phyloP scores from a whole-genome alignment of 2,329 filamentous ascomycete species.

The Ophiostoma novo-ulmi region DNA sequence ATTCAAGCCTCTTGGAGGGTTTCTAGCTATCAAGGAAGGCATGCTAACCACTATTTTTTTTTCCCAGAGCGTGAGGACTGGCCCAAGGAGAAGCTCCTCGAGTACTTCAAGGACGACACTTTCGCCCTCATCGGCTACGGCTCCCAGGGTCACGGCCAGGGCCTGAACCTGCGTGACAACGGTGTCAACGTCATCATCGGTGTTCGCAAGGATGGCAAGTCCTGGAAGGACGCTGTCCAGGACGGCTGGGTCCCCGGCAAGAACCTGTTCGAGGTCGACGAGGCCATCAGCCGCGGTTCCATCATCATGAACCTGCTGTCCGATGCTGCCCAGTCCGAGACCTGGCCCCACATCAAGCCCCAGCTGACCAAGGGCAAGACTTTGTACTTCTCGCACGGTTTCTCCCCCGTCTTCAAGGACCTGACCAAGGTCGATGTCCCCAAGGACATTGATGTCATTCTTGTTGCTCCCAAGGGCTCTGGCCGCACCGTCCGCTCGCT shows the following conservation, averaged over 20 bases:
- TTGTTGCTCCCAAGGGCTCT: constrained; percentile 97
- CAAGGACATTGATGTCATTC: constrained; percentile 95
- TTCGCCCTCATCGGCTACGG: constrained; percentile 98
- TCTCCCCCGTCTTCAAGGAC: constrained; percentile 99
- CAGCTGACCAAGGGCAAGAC: constrained; percentile 99
- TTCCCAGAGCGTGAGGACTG: constrained; percentile 87
- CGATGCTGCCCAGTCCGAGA: constrained; percentile 97
- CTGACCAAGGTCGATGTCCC: constrained; percentile 98
- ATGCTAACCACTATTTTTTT: not conserved
- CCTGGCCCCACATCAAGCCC: constrained; percentile 97
- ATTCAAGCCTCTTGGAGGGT: not conserved
- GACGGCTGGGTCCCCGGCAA: constrained; percentile 98
- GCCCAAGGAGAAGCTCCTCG: constrained; percentile 96
- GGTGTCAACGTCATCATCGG: constrained; percentile 98
- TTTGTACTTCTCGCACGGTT: constrained; percentile 99
- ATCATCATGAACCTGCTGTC: constrained; percentile 99
- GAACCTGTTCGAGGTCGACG: constrained; percentile 98
- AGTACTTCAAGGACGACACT: constrained; percentile 99
- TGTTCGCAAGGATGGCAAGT: constrained; percentile 96
- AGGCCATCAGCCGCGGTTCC: constrained; percentile 88
- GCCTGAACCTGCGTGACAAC: constrained; percentile 99
- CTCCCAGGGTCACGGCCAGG: constrained; percentile 97
- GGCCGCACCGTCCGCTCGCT: constrained; percentile 97
- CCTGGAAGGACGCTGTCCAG: constrained; percentile 94
- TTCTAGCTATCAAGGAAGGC: not conserved